Base-by-base conservation (phyloP, 1,284 basidiomycete species). In the Blastosporella zonata region DNA sequence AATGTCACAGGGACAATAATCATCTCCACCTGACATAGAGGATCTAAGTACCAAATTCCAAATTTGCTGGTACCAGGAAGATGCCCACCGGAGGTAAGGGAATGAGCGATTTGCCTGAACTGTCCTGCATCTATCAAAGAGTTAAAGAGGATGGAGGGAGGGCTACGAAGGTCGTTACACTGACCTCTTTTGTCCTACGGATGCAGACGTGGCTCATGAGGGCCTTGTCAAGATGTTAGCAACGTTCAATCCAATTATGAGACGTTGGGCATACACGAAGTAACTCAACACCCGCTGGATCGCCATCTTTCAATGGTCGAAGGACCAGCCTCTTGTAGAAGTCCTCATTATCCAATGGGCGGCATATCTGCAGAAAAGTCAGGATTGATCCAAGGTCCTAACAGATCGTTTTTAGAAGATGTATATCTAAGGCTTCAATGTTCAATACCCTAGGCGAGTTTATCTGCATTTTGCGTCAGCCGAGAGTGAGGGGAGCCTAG, bases 371-470 rank as follows among this genome's bases (percentile, higher is more conserved):
- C 42, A 94, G 71, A 68, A 95, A 96, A 0, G 81, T 82, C 23
- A 95, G 69, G 37, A 95, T 73, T 6, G 91, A 90, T 8, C 93
- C 91, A 22, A 95, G 79, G 66, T 94, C 91, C 85, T 90, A 53
- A 13, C 37, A 36, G 31, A 6, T 33, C 34, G 22, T 10, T 22
- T 37, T 33, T 33, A 29, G 23, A 44, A 25, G 10, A 31, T 6
- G 10, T 10, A 36, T 28, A 2, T 27, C 17, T 28, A 15, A 6
- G 2, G 10, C 6, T 4, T 33, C n/a, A 12, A 33, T 7, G 8
- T n/a, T 40, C 34, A 9, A 6, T 49, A 80, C 85, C 63, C 72
- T 78, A 3, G 82, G 89, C 22, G 87, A 86, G 58, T 95, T 95
- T 52, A 95, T 87, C 87, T 90, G 53, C 13, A 27, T 23, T 38